Base-by-base conservation (phyloP, 1,139 yeast genomes). In the Blastobotrys arbuscula region DNA sequence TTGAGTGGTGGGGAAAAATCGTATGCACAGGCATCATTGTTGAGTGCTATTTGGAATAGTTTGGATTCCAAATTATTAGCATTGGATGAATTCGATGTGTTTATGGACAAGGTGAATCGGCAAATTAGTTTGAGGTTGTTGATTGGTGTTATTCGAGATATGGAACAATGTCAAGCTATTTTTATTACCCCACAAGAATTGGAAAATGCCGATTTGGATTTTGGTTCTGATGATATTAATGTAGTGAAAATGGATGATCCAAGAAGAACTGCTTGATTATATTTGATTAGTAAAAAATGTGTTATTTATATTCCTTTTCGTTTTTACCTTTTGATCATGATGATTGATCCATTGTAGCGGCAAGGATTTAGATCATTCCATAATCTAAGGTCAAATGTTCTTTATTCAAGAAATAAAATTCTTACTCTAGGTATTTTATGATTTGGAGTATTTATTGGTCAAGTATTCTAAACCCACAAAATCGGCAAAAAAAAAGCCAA, bases 1-100 rank as follows among this genome's bases (percentile, higher is more conserved):
- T 74, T 92, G 33, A 88, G 97, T 1, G 99, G 99, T 36, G 99
- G 99, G 40, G 98, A 94, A 63, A 90, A 90, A 64, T 88, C 97
- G 1, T 92, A 85, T 63, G 81, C 96, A 0, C 98, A 94, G 63
- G 82, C 92, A 55, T 87, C 97, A 0, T 74, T 94, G 50, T 70
- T 94, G 46, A 73, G 90, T 53, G 85, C 97, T 0, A 85, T 95
- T 41, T 94, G 99, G 99, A 81, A 81, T 54, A 83, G 88, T 23
- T 89, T 92, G 96, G 81, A 84, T 51, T 82, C 95, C 0, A 79
- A 84, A 52, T 77, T 94, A 20, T 77, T 95, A 52, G 97, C 97
- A 0, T 70, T 94, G 51, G 99, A 94, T 67, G 99, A 94, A 66
- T 94, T 92, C 65, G 99, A 94, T 69, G 98, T 94, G 28, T 94